Base-by-base conservation (phyloP, 202 grass and related monocot species). In the Eragrostis tef region DNA sequence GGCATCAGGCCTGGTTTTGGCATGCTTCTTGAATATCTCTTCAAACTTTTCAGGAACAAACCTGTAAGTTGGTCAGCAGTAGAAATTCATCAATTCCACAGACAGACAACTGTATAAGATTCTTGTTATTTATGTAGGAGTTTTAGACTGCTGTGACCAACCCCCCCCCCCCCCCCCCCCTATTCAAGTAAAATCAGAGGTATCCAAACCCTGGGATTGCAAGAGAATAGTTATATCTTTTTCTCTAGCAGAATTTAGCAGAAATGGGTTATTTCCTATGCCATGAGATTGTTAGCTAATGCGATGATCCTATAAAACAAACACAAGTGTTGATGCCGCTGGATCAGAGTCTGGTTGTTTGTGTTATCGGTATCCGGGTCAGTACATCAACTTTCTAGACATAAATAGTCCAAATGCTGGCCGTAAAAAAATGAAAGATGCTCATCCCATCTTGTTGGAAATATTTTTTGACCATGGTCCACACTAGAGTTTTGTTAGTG, bases 41-140 rank as follows among this genome's bases (percentile, higher is more conserved):
- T 96, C 93, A 74, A 99, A 96, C 39, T 96, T 99, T 83, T 91
- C 89, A 11, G 82, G 81, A 64, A 92, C 90, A 83, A 99, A 96
- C 77, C 97, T 99, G 51, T 26, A 80, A 70, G 58, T 76, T 41
- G 13, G 57, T 21, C 84, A 2, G 11, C 21, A 24, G 49, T 51
- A 5, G 11, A 14, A 29, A 4, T 12, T 79, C 42, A 31, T 56
- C n/a, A 83, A 31, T 50, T 58, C 2, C 22, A 41, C 21, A 24
- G 11, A 59, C 6, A 39, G 34, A 39, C 34, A 39, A 39, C 34
- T 39, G 34, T 39, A 39, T 39, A 39, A 39, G 34, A 6, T 39
- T 34, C 34, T 39, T 39, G 34, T 39, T 39, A 39, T 6, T 39
- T 39, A 39, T 46, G 11, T 24, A 45, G 29, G 16, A 52, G 24